Conservation (phyloP, 768 basidiomycete genomes). For the Boletus sp. region DNA sequence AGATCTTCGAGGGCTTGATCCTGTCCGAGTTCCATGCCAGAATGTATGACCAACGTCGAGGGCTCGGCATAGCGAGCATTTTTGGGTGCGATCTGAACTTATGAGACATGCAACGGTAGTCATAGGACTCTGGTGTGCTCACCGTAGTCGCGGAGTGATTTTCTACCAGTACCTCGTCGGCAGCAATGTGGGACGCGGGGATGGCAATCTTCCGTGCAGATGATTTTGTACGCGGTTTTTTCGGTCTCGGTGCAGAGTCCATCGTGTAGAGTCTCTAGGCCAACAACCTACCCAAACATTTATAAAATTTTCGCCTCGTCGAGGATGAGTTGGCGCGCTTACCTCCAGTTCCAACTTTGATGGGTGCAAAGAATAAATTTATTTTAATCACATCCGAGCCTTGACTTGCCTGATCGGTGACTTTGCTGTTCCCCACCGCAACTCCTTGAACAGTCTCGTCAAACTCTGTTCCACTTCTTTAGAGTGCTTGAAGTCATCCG, state of each 20-base stretch:
- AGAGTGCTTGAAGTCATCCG: background rate
- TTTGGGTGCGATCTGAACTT: conserved; percentile 42
- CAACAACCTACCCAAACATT: background rate
- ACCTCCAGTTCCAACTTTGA: background rate
- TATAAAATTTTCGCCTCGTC: background rate
- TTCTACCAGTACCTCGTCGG: conserved; percentile 27
- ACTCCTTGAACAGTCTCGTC: background rate
- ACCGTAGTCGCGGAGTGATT: conserved; percentile 17
- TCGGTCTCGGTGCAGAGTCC: conserved; percentile 46
- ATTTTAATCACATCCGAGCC: background rate
- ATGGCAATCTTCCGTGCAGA: conserved; percentile 20
- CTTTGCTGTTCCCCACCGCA: background rate
- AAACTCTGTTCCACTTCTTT: background rate
- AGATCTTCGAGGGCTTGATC: conserved; percentile 51
- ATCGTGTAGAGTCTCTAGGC: conserved; percentile 23
- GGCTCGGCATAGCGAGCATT: conserved; percentile 66
- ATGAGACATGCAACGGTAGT: background rate
- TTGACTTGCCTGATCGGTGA: conserved; percentile 21
- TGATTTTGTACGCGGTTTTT: conserved; percentile 54
- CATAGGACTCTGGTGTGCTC: background rate
- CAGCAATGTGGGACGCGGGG: background rate
- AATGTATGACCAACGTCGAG: conserved; percentile 55
- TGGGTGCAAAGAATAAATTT: conserved; percentile 2
- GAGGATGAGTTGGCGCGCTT: background rate
- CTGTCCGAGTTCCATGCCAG: conserved; percentile 65